phyloP scores from a whole-genome alignment of 2,329 filamentous ascomycete species.

The Coccinonectria pachysandricola region DNA sequence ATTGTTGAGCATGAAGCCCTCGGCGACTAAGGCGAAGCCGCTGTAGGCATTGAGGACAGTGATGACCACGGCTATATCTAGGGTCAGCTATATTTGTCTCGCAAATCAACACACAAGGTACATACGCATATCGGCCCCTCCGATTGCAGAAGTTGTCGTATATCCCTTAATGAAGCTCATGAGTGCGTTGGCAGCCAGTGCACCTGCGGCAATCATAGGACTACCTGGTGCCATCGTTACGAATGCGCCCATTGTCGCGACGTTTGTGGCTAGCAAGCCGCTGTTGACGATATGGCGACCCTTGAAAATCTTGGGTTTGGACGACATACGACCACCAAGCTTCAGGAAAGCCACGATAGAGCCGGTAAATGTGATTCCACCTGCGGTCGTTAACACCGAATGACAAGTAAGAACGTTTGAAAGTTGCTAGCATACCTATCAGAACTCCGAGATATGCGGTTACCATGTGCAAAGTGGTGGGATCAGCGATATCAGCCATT shows the following conservation, averaged over 20 bases:
- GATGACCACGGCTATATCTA: conserved; percentile 68
- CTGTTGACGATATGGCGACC: conserved; percentile 69
- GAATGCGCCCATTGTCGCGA: conserved; percentile 77
- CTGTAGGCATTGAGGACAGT: conserved; percentile 87
- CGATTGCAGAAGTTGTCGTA: conserved; percentile 80
- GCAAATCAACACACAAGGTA: conserved; percentile 1
- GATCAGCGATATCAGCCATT: conserved; percentile 58
- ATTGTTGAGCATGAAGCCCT: conserved; percentile 88
- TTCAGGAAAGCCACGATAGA: conserved; percentile 86
- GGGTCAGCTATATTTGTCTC: too few species aligned
- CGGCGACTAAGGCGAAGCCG: conserved; percentile 79
- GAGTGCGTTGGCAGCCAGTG: conserved; percentile 63
- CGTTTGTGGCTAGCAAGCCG: conserved; percentile 62
- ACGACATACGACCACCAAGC: conserved; percentile 72
- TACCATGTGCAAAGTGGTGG: conserved; percentile 72
- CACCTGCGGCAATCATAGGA: conserved; percentile 67
- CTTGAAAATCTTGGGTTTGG: conserved; percentile 60
- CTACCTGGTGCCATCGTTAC: conserved; percentile 71
- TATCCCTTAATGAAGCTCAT: conserved; percentile 80
- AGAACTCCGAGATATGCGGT: conserved; percentile 79
- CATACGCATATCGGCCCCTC: conserved; percentile 80
- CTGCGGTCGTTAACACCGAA: too few species aligned
- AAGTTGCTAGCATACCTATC: conserved; percentile 54
- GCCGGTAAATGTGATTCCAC: conserved; percentile 81
- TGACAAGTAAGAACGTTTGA: too few species aligned